phyloP scores from a whole-genome alignment of 1,284 basidiomycete species.

The Apiotrichum akiyoshidainum region DNA sequence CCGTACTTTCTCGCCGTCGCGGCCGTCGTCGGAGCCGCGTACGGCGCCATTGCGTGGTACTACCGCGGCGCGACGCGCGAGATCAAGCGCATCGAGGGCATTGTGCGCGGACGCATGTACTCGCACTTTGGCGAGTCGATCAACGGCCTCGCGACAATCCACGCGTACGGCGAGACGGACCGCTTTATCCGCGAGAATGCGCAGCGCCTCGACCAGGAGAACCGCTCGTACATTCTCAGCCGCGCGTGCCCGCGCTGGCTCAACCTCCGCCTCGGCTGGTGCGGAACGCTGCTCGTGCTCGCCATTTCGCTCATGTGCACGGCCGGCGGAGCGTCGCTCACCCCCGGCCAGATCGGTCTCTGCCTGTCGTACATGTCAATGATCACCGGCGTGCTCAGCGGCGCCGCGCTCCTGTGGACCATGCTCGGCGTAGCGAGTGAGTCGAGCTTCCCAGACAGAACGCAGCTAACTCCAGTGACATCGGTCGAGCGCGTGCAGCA shows the following conservation, averaged over 20 bases:
- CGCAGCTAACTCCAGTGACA: slow-evolving; percentile 54
- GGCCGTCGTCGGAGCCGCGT: too few relatives aligned
- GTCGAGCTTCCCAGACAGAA: background rate
- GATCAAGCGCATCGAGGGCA: slow-evolving; percentile 55
- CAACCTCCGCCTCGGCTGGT: slow-evolving; percentile 69
- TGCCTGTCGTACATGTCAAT: slow-evolving; percentile 63
- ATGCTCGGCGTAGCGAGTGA: slow-evolving; percentile 59
- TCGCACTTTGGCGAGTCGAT: slow-evolving; percentile 77
- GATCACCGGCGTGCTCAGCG: slow-evolving; percentile 55
- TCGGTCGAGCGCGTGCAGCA: slow-evolving; percentile 67
- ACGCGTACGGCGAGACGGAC: slow-evolving; percentile 63
- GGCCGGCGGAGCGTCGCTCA: slow-evolving; percentile 56
- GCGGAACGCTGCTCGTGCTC: slow-evolving; percentile 66
- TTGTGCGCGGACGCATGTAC: slow-evolving; percentile 68
- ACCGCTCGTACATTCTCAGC: slow-evolving; percentile 59
- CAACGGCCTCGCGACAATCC: slow-evolving; percentile 68
- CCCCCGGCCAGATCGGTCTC: slow-evolving; percentile 66
- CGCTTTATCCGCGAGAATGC: slow-evolving; percentile 67
- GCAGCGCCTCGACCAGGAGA: slow-evolving; percentile 70
- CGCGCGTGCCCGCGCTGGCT: slow-evolving; percentile 60
- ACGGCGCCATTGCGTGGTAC: slow-evolving; percentile 53
- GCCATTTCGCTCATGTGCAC: slow-evolving; percentile 56
- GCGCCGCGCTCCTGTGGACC: slow-evolving; percentile 57
- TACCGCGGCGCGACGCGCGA: slow-evolving; percentile 85
- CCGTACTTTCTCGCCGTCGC: slow-evolving; percentile 61